Base-by-base conservation (phyloP, 2,329 filamentous ascomycete species). In the Xylariaceae sp. region DNA sequence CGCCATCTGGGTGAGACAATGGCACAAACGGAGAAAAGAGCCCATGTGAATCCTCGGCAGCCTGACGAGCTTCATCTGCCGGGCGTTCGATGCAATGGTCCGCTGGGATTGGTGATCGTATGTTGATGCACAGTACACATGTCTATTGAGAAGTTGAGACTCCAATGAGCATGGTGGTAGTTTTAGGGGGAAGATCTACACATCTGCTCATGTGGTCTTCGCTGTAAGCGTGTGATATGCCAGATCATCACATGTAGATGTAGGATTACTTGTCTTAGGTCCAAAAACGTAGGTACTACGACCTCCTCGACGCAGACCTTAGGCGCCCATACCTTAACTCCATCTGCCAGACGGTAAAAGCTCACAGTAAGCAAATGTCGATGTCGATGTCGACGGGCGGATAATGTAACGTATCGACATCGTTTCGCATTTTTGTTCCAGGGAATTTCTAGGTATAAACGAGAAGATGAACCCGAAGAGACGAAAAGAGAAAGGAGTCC, bases 121-220 rank as follows among this genome's bases (percentile, higher is more conserved):
- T 41, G 2, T 30, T 30, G 23, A 30, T 30, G 23, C 23, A 30
- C 23, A 30, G 23, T 30, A 30, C 1, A 30, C 23, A 30, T 4
- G 5, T 30, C 23, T 30, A 5, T 30, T 30, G 23, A 30, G 23
- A 30, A 4, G 3, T 30, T 30, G 17, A 18, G 17, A 18, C 17
- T 18, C 17, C 17, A 18, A 18, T 18, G 17, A 18, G 17, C 17
- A 18, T 18, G 2, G 1, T 2, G 2, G 17, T 2, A 18, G 17
- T 2, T 18, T 18, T 30, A 30, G 23, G 23, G 23, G 23, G 23
- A 5, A 30, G 23, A 30, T 30, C 23, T 30, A 30, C 23, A 30
- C 34, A 18, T 23, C 34, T 53, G 47, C 54, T 63, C 61, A 63
- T 59, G 56, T 61, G 53, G 52, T 47, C 50, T 41, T 58, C 34